Conservation (phyloP, 192 early-diverging fungal species). For the Coemansia sp. region DNA sequence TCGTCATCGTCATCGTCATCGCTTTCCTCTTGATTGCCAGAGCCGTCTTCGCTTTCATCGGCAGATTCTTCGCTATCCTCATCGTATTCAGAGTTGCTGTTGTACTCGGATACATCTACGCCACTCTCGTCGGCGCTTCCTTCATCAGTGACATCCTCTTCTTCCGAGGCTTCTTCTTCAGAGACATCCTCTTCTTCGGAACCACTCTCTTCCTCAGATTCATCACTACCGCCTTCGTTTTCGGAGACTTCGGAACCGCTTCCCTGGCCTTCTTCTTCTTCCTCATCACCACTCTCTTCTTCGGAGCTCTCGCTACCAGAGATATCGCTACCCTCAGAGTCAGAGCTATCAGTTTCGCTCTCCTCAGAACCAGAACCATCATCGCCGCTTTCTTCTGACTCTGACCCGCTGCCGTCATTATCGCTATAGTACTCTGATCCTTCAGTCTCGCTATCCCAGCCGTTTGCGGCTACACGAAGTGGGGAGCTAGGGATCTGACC, state of each 20-base stretch:
- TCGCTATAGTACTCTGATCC: constrained; percentile 11
- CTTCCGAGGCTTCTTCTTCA: background rate
- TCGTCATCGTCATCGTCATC: background rate
- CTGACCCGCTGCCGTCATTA: background rate
- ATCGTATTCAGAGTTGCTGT: background rate
- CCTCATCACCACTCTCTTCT: background rate
- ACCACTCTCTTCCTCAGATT: background rate
- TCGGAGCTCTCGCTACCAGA: background rate
- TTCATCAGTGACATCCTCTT: background rate
- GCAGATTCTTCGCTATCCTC: background rate
- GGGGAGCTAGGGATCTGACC: constrained; percentile 16
- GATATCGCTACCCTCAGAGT: background rate
- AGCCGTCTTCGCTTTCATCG: constrained; percentile 9
- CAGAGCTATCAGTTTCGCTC: background rate
- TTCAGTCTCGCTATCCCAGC: constrained; percentile 32
- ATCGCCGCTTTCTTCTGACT: background rate
- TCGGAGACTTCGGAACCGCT: background rate
- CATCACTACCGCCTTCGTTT: constrained; percentile 9
- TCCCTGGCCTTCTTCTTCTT: background rate
- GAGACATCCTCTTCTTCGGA: background rate
- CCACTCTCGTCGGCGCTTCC: constrained; percentile 8
- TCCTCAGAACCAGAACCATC: constrained; percentile 7
- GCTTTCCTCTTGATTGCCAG: constrained; percentile 3
- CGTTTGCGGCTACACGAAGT: constrained; percentile 15
- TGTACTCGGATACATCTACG: background rate